Evolutionary conservation across 2,329 filamentous ascomycete genomes (phyloP).

Genomic region (Cladophialophora immunda): DNA sequence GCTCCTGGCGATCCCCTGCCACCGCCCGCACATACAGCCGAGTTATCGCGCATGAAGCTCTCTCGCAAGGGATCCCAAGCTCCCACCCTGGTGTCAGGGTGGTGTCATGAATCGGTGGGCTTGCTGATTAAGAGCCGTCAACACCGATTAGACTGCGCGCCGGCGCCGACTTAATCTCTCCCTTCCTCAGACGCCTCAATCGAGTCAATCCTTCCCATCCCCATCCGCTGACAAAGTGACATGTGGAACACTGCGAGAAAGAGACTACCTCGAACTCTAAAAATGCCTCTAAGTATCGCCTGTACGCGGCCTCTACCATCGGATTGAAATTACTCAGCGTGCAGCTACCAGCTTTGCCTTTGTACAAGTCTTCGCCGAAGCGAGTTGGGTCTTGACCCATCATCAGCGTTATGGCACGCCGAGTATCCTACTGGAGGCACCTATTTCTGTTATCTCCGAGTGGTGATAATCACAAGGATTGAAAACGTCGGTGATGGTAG

Average conservation of each 20-base stretch:
- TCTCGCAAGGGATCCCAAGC: too few relatives aligned
- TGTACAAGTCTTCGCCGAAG: background rate
- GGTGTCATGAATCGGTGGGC: background rate
- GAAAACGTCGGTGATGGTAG: background rate
- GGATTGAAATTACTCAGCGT: background rate
- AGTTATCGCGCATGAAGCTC: background rate
- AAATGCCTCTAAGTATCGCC: background rate
- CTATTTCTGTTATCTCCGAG: background rate
- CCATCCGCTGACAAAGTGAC: constrained; percentile 10
- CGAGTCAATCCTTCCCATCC: background rate
- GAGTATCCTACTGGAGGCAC: background rate
- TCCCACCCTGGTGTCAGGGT: background rate
- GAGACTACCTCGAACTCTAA: background rate
- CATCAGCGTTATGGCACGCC: too few relatives aligned
- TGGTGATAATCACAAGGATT: background rate
- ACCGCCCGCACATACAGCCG: background rate
- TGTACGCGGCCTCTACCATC: background rate
- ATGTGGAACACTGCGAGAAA: background rate
- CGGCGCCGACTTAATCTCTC: background rate
- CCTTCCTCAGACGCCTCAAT: background rate
- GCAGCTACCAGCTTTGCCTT: background rate
- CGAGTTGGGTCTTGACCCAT: too few relatives aligned
- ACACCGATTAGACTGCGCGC: background rate
- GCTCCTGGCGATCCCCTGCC: background rate
- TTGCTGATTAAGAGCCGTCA: background rate